phyloP scores from a whole-genome alignment of 306 rosid genomes.

The Gastrolobium villosum region DNA sequence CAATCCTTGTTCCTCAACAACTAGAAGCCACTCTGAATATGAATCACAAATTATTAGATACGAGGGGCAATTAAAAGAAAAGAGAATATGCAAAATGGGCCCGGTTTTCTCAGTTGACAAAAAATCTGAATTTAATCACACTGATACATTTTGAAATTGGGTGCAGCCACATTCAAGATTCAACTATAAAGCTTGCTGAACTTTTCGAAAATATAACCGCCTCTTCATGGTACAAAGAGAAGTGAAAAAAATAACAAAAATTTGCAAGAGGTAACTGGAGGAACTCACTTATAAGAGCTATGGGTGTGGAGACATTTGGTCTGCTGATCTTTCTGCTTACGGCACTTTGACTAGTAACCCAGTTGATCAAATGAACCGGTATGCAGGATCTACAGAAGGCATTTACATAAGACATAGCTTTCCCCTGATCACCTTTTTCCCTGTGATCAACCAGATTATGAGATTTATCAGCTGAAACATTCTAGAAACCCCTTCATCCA shows the following conservation, averaged over 20 bases:
- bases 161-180: slow-evolving; percentile 18
- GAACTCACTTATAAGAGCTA: slow-evolving; percentile 79
- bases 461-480: slow-evolving; percentile 48
- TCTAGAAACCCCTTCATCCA: slow-evolving; percentile 33
- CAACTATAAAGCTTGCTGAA: slow-evolving; percentile 38
- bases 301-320: slow-evolving; percentile 69
- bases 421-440: slow-evolving; percentile 67
- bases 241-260: slow-evolving; percentile 35
- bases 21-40: slow-evolving; percentile 79
- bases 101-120: slow-evolving; percentile 48
- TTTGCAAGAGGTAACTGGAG: slow-evolving; percentile 22
- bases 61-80: background rate
- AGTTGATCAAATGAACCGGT: slow-evolving; percentile 70
- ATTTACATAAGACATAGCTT: slow-evolving; percentile 63
- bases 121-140: slow-evolving; percentile 43
- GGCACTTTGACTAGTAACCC: slow-evolving; percentile 65
- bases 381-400: slow-evolving; percentile 73
- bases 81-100: slow-evolving; percentile 28
- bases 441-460: slow-evolving; percentile 61
- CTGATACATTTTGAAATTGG: slow-evolving; percentile 30
- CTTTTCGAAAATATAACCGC: slow-evolving; percentile 35
- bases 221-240: slow-evolving; percentile 38
- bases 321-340: slow-evolving; percentile 58
- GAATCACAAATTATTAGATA: slow-evolving; percentile 31
- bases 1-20: slow-evolving; percentile 69